phyloP scores from a whole-genome alignment of 495 filamentous ascomycete species.

The Xeromyces bisporus region DNA sequence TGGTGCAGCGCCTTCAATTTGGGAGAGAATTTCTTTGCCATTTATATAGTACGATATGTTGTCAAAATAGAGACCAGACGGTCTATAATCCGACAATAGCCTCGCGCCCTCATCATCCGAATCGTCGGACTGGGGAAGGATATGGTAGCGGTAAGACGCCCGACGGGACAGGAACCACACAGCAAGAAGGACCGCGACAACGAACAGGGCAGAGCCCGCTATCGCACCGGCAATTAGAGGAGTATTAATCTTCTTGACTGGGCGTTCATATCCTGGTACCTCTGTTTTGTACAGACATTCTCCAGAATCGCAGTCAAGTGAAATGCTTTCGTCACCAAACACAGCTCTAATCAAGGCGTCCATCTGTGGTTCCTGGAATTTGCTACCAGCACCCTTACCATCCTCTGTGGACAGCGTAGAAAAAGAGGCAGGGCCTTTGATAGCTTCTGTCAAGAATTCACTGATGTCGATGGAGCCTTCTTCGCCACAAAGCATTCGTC shows the following conservation, averaged over 20 bases:
- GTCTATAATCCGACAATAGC: constrained; percentile 79
- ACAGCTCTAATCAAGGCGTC: constrained; percentile 70
- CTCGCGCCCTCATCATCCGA: constrained; percentile 77
- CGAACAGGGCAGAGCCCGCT: constrained; percentile 68
- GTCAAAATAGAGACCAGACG: constrained; percentile 73
- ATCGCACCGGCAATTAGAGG: constrained; percentile 91
- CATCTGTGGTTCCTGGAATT: constrained; percentile 81
- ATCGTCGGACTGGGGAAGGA: constrained; percentile 66
- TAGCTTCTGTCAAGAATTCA: constrained; percentile 64
- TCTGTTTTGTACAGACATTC: constrained; percentile 88
- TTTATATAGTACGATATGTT: constrained; percentile 77
- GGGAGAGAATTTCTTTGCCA: constrained; percentile 68
- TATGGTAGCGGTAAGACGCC: constrained; percentile 42
- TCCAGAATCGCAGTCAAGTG: constrained; percentile 63
- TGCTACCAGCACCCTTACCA: constrained; percentile 47
- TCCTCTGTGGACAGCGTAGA: constrained; percentile 46
- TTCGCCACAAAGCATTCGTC: constrained; percentile 84
- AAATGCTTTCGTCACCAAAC: constrained; percentile 83
- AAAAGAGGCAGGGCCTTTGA: constrained; percentile 77
- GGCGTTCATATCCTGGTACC: constrained; percentile 74
- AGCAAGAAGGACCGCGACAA: constrained; percentile 64
- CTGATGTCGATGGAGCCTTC: constrained; percentile 80
- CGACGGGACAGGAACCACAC: constrained; percentile 84
- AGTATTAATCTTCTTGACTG: constrained; percentile 91
- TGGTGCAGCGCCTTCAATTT: constrained; percentile 66